Evolutionary conservation across 83 land plant species (phyloP), one percentile per base, ranked within the genome.

Genomic region (Diphasiastrum complanatum): DNA sequence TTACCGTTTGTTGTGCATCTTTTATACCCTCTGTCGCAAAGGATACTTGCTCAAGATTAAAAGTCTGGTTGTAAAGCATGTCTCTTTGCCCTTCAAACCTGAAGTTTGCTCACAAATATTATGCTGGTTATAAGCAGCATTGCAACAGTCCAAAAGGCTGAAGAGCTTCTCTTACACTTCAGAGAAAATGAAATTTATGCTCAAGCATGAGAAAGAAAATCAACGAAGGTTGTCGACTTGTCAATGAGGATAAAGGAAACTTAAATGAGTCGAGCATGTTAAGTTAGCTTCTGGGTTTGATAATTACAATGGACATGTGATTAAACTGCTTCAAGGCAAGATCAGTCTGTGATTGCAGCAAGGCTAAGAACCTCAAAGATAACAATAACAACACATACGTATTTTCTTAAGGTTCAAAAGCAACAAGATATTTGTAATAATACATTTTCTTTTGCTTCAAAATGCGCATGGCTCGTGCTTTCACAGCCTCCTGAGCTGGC

Each of bases 1-100:
- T 61, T 77, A 95, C 99, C 49, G 99, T 95, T 74, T 89, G 90
- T 63, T 95, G 93, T 32, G 99, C 97, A 84, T 89, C 99, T 73
- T 86, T 89, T 63, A 95, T 76, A 26, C 99, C 99, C 51, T 89
- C 97, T 12, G 96, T 60, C 35, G 99, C 93, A 82, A 89, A 95
- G 34, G 97, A 30, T 61, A 95, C 97, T 63, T 95, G 97, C 68
- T 95, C 99, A 38, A 95, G 83, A 65, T 95, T 95, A 61, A 95
- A 95, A 30, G 99, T 95, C 61, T 89, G 99, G 57, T 84, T 89
- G 69, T 86, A 95, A 2, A 95, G 67, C 85, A 81, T 87, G 58
- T 95, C 97, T 65, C 99, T 83, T 51, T 95, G 99, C 1, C 85
- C 85, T 69, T 95, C 97, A 57, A 86, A 95, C 97, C 99, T 92